Percentiles rank a stretch among this genome's conserved stretches.
phyloP scores from a whole-genome alignment of 202 grass and related monocot genomes.

The Zizania palustris region DNA sequence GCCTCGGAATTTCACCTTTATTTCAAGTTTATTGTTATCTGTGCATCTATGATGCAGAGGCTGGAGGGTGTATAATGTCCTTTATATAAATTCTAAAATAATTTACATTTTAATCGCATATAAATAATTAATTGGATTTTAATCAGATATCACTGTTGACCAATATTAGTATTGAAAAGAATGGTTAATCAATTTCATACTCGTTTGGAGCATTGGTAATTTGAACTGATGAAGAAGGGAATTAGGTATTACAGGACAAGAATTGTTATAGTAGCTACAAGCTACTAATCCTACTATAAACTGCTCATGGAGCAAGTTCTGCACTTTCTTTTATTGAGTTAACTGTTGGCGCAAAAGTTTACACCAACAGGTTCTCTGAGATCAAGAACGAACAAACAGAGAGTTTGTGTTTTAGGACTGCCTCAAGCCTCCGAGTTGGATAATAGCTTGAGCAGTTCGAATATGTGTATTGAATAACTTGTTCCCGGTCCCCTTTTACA shows the following conservation, averaged over 20 bases:
- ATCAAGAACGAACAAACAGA: too few relatives aligned
- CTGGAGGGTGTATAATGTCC: neutral
- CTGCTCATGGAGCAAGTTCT: neutral
- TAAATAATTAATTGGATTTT: neutral
- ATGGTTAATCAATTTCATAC: neutral
- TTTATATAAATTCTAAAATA: neutral
- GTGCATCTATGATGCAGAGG: neutral
- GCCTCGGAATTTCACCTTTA: neutral
- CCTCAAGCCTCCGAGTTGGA: too few relatives aligned
- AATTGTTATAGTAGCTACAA: neutral
- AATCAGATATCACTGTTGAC: neutral
- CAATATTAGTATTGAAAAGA: neutral
- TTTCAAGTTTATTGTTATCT: neutral
- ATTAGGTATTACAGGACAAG: neutral
- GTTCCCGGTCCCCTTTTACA: too few relatives aligned
- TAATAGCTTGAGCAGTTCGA: too few relatives aligned
- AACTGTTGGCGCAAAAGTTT: too few relatives aligned
- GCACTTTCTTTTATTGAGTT: neutral
- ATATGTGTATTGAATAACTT: too few relatives aligned
- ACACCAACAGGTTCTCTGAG: too few relatives aligned
- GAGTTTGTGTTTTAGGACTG: too few relatives aligned
- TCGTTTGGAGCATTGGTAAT: neutral
- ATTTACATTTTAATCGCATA: neutral
- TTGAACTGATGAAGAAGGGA: neutral
- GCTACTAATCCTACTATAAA: neutral